phyloP scores from a whole-genome alignment of 2,329 filamentous ascomycete species.

The Aspergillus viridinutans region DNA sequence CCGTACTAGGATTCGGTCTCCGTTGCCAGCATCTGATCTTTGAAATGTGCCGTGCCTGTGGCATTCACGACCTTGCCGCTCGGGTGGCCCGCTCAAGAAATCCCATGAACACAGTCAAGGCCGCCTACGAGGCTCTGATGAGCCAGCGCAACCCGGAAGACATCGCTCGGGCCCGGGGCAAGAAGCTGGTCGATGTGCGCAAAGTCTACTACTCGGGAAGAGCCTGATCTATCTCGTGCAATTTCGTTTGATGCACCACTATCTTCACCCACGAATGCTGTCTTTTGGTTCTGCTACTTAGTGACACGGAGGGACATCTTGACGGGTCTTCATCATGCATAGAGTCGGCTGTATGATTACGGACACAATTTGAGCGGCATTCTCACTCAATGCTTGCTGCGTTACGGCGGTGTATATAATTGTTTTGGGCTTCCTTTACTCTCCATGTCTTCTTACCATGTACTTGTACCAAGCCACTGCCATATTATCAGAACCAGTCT shows the following conservation, averaged over 20 bases:
- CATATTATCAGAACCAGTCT: slow-evolving; percentile 4
- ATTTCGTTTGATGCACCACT: slow-evolving; percentile 9
- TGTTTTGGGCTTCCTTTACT: neutral
- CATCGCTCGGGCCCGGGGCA: slow-evolving; percentile 81
- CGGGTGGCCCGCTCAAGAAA: slow-evolving; percentile 81
- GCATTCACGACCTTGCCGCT: slow-evolving; percentile 82
- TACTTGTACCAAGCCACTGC: slow-evolving; percentile 25
- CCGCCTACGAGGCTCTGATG: slow-evolving; percentile 74
- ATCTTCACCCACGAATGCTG: slow-evolving; percentile 17
- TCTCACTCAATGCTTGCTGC: slow-evolving; percentile 5
- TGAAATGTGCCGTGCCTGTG: slow-evolving; percentile 83
- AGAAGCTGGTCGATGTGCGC: slow-evolving; percentile 91
- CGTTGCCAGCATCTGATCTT: slow-evolving; percentile 88
- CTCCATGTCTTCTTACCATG: slow-evolving; percentile 17
- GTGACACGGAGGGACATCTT: slow-evolving; percentile 5
- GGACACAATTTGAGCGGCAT: slow-evolving; percentile 6
- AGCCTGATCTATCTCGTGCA: slow-evolving; percentile 43
- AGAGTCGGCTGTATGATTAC: slow-evolving; percentile 15
- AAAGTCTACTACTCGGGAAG: slow-evolving; percentile 94
- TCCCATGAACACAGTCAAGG: slow-evolving; percentile 97
- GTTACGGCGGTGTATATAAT: slow-evolving; percentile 22
- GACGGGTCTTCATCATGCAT: slow-evolving; percentile 4
- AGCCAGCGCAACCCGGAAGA: slow-evolving; percentile 84
- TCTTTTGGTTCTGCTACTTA: slow-evolving; percentile 18
- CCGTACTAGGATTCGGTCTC: slow-evolving; percentile 74